These are phyloP conservation scores for Waltergamsia citrina DNA, from an alignment of 2,329 filamentous ascomycete genomes.

Conservation along the genomic window DNA sequence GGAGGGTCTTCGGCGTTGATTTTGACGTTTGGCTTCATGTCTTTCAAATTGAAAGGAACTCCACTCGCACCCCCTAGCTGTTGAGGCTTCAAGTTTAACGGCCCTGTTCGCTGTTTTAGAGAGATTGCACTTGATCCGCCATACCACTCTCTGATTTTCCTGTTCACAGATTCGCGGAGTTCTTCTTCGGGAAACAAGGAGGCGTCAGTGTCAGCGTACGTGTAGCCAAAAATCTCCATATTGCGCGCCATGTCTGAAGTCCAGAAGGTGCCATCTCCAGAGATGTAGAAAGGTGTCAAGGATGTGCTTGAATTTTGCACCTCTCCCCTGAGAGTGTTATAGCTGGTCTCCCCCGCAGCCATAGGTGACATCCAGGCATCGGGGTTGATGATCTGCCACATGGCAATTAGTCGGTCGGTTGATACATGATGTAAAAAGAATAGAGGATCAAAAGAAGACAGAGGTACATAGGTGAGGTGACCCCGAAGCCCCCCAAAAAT, in stretches of 20 bases:
- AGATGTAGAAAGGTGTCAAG: conserved; percentile 58
- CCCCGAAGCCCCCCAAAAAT: conserved; percentile 48
- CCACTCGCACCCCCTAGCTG: not conserved
- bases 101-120: conserved; percentile 3
- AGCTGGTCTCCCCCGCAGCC: conserved; percentile 46
- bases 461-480: conserved; percentile 62
- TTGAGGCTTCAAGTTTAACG: not conserved
- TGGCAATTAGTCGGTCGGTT: conserved; percentile 63
- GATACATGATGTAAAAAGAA: conserved; percentile 73
- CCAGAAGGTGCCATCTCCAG: conserved; percentile 53
- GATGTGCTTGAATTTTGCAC: conserved; percentile 45
- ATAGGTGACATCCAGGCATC: conserved; percentile 54
- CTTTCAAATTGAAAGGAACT: not conserved
- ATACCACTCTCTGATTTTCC: conserved; percentile 42
- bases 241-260: conserved; percentile 53
- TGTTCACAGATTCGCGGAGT: conserved; percentile 22
- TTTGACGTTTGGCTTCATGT: conserved; percentile 15
- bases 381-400: conserved; percentile 70
- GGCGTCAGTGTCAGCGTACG: conserved; percentile 53
- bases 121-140: conserved; percentile 18
- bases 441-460: conserved; percentile 69
- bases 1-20: conserved; percentile 13
- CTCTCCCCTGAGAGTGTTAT: conserved; percentile 44
- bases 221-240: conserved; percentile 59
- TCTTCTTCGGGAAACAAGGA: conserved; percentile 12